Evolutionary conservation across 2,329 filamentous ascomycete genomes (phyloP).

Genomic region (Stagonosporopsis chrysanthemi): DNA sequence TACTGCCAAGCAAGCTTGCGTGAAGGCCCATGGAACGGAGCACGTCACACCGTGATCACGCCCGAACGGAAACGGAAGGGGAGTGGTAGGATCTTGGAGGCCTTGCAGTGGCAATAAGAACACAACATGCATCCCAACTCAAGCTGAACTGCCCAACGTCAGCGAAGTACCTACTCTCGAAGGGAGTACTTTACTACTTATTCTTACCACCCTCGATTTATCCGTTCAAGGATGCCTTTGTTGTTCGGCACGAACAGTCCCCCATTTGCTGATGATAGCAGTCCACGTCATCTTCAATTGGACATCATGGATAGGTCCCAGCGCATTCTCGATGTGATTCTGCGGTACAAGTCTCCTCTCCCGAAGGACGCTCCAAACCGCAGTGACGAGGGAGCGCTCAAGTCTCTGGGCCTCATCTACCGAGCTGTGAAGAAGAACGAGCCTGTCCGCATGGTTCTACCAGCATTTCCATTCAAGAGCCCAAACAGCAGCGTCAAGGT

Average conservation of each 20-base stretch:
- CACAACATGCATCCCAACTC: not conserved
- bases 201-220: not conserved
- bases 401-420: conserved; percentile 23
- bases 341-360: conserved; percentile 22
- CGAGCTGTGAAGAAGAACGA: conserved; percentile 19
- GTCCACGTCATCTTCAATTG: not conserved
- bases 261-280: not conserved
- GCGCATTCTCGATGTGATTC: conserved; percentile 20
- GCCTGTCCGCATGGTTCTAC: conserved; percentile 49
- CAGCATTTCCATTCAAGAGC: conserved; percentile 69
- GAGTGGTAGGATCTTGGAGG: not conserved
- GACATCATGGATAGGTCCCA: conserved; percentile 11
- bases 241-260: conserved; percentile 4
- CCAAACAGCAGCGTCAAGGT: conserved; percentile 65
- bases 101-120: not conserved
- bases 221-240: conserved; percentile 12
- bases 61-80: not conserved
- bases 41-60: not conserved
- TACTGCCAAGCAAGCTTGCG: not conserved
- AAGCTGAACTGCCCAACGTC: not conserved
- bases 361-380: conserved; percentile 17
- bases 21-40: not conserved
- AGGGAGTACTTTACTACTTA: not conserved
- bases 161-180: not conserved
- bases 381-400: conserved; percentile 25